Percentiles rank a stretch among this genome's conserved stretches.
phyloP scores from a whole-genome alignment of 2,329 filamentous ascomycete genomes.

The Didymella pinodella region DNA sequence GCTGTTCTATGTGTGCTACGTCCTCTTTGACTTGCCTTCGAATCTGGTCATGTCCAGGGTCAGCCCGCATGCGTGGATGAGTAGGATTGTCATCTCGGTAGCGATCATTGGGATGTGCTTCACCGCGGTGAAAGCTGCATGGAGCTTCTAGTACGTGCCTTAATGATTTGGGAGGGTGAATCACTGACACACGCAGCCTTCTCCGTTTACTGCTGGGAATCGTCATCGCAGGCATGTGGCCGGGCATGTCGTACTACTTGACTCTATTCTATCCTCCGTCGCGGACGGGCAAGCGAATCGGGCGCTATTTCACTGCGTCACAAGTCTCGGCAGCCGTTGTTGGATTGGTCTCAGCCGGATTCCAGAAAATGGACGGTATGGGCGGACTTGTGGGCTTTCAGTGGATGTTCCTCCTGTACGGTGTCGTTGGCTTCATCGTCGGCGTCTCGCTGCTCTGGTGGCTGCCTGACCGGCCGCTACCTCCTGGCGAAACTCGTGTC shows the following conservation, averaged over 20 bases:
- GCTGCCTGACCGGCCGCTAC: slow-evolving; percentile 82
- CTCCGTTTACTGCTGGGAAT: slow-evolving; percentile 84
- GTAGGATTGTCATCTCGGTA: slow-evolving; percentile 86
- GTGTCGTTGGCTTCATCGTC: slow-evolving; percentile 74
- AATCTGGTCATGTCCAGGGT: slow-evolving; percentile 88
- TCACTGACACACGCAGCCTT: slow-evolving; percentile 56
- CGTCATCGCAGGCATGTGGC: slow-evolving; percentile 94
- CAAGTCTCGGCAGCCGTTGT: slow-evolving; percentile 91
- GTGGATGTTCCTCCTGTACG: slow-evolving; percentile 94
- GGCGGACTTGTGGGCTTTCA: slow-evolving; percentile 81
- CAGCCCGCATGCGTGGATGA: slow-evolving; percentile 90
- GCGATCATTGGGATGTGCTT: slow-evolving; percentile 85
- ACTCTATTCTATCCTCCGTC: slow-evolving; percentile 91
- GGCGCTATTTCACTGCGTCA: slow-evolving; percentile 86
- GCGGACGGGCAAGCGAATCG: slow-evolving; percentile 85
- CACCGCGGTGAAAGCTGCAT: slow-evolving; percentile 79
- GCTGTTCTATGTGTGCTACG: slow-evolving; percentile 91
- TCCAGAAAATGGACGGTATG: slow-evolving; percentile 86
- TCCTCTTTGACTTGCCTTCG: slow-evolving; percentile 86
- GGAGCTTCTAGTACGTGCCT: slow-evolving; percentile 77
- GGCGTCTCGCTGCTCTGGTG: slow-evolving; percentile 84
- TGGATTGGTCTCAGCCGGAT: slow-evolving; percentile 86
- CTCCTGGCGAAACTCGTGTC: slow-evolving; percentile 69
- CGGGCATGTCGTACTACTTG: slow-evolving; percentile 91
- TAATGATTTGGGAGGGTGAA: not conserved